Percentiles rank a stretch among this genome's conserved stretches.
These are phyloP conservation scores for Yarrowia keelungensis DNA, from an alignment of 805 yeast genomes.

Conservation along the genomic window DNA sequence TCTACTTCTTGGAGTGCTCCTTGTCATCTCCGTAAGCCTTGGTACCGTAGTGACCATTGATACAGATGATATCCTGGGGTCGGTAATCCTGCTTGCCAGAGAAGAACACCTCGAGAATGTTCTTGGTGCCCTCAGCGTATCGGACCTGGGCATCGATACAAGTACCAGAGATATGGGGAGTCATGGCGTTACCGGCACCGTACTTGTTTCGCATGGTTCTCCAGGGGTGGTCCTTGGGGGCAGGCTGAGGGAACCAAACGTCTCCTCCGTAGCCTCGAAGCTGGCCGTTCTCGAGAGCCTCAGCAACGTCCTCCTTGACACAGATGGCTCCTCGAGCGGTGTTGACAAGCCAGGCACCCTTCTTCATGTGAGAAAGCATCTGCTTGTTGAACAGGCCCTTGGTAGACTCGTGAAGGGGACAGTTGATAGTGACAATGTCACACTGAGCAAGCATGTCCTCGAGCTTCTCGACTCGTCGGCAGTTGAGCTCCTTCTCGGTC, in stretches of 20 bases:
- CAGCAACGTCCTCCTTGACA: conserved; percentile 59
- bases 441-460: conserved; percentile 42
- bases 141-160: conserved; percentile 11
- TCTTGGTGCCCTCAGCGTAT: conserved; percentile 67
- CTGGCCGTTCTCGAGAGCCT: conserved; percentile 59
- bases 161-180: conserved; percentile 21
- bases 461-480: conserved; percentile 66
- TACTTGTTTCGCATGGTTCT: conserved; percentile 48
- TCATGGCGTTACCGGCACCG: conserved; percentile 15
- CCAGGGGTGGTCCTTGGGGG: conserved; percentile 81
- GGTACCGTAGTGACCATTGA: conserved; percentile 75
- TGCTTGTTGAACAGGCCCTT: conserved; percentile 26
- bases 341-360: conserved; percentile 22
- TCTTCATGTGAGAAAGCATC: conserved; percentile 14
- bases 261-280: conserved; percentile 62
- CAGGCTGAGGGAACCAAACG: conserved; percentile 84
- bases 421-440: conserved; percentile 59
- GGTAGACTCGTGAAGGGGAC: conserved; percentile 56
- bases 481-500: conserved; percentile 45
- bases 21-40: conserved; percentile 64
- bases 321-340: conserved; percentile 49
- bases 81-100: conserved; percentile 68
- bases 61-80: conserved; percentile 74
- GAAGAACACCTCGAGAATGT: conserved; percentile 68
- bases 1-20: conserved; percentile 13